phyloP scores from a whole-genome alignment of 441 rosid species.

The Euphorbia celastroides region DNA sequence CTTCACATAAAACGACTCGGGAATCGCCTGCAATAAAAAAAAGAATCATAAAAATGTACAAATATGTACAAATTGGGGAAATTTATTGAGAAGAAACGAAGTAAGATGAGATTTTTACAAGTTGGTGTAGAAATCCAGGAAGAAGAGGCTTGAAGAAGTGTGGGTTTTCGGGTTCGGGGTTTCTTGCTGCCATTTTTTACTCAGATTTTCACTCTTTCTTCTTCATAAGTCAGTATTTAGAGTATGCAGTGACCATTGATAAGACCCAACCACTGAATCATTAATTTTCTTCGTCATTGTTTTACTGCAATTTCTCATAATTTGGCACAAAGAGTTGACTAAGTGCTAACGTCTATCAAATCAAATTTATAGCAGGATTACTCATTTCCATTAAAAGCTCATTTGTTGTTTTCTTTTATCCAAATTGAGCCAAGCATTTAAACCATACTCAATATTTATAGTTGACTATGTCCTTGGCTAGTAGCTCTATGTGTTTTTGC shows the following conservation, averaged over 20 bases:
- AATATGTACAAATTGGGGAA: not conserved
- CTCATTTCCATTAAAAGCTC: too few relatives aligned
- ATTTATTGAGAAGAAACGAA: not conserved
- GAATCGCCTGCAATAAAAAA: not conserved
- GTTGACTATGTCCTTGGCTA: too few relatives aligned
- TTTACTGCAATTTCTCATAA: not conserved
- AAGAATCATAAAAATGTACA: not conserved
- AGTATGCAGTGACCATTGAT: not conserved
- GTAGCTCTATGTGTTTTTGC: too few relatives aligned
- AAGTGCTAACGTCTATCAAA: too few relatives aligned
- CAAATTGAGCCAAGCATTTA: too few relatives aligned
- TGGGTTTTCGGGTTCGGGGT: not conserved
- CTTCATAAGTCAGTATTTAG: not conserved
- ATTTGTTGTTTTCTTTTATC: too few relatives aligned
- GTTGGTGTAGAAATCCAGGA: not conserved
- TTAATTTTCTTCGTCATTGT: too few relatives aligned
- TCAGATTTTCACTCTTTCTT: not conserved
- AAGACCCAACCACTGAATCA: not conserved
- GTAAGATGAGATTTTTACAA: not conserved
- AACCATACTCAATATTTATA: too few relatives aligned
- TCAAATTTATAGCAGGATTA: too few relatives aligned
- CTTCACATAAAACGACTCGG: not conserved
- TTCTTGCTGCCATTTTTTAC: not conserved
- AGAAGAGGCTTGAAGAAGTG: conserved; percentile 3
- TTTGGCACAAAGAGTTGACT: too few relatives aligned